phyloP scores from a whole-genome alignment of 371 early-diverging fungal species.

The Actinomortierella wolfii region DNA sequence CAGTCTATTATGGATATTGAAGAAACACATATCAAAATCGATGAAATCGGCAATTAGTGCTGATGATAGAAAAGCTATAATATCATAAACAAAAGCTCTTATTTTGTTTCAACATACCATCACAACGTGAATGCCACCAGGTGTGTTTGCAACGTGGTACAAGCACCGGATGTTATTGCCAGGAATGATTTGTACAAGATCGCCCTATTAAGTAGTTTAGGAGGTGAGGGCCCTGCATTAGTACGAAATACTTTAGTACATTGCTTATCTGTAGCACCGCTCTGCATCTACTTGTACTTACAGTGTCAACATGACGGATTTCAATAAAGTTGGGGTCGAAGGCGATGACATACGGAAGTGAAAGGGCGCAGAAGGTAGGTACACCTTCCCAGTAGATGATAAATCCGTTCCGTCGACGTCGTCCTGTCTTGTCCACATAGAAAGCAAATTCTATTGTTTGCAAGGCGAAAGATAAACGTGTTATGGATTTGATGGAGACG shows the following conservation, averaged over 20 bases:
- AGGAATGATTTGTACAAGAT: slow-evolving; percentile 65
- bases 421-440: slow-evolving; percentile 87
- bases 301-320: slow-evolving; percentile 84
- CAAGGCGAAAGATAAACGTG: neutral
- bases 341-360: slow-evolving; percentile 82
- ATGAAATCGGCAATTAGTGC: neutral
- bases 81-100: neutral
- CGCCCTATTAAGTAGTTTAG: no score
- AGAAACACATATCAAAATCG: neutral
- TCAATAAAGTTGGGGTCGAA: slow-evolving; percentile 91
- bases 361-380: slow-evolving; percentile 70
- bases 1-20: slow-evolving; percentile 15
- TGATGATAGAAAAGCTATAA: neutral
- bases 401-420: slow-evolving; percentile 73
- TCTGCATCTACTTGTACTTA: no score
- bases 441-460: slow-evolving; percentile 76
- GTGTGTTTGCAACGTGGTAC: slow-evolving; percentile 51
- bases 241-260: no score
- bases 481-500: neutral
- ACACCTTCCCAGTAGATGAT: slow-evolving; percentile 79
- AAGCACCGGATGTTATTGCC: slow-evolving; percentile 66
- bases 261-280: no score
- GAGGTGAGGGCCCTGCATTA: no score
- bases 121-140: slow-evolving; percentile 58
- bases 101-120: slow-evolving; percentile 41